phyloP scores from a whole-genome alignment of 2,329 filamentous ascomycete genomes.

The Bipolaris oryzae region DNA sequence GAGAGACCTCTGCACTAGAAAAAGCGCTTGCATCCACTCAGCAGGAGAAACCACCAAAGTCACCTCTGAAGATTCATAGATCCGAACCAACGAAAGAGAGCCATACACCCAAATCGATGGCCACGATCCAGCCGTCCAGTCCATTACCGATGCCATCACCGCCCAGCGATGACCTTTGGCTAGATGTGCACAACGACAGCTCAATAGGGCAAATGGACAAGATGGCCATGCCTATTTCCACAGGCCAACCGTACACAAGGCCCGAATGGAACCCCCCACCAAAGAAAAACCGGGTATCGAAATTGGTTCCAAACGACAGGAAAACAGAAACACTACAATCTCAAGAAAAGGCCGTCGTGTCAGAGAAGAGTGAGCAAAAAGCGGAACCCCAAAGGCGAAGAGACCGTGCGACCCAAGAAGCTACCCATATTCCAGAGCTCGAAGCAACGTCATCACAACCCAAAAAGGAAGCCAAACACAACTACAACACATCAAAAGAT shows the following conservation, averaged over 20 bases:
- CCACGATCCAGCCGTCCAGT: slow-evolving; percentile 30
- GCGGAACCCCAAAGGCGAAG: background rate
- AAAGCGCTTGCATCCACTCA: slow-evolving; percentile 13
- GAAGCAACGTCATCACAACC: slow-evolving; percentile 8
- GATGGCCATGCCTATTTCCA: slow-evolving; percentile 42
- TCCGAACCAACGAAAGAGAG: slow-evolving; percentile 31
- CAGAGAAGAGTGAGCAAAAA: slow-evolving; percentile 11
- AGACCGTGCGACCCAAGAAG: slow-evolving; percentile 1
- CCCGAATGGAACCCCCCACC: slow-evolving; percentile 30
- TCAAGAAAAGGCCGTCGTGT: slow-evolving; percentile 4
- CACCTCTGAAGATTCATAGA: slow-evolving; percentile 30
- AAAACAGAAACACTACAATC: slow-evolving; percentile 9
- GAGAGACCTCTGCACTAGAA: slow-evolving; percentile 29
- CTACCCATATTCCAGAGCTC: slow-evolving; percentile 6
- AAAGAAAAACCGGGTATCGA: slow-evolving; percentile 27
- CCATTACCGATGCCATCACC: slow-evolving; percentile 42
- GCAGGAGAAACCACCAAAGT: slow-evolving; percentile 21
- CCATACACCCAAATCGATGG: slow-evolving; percentile 25
- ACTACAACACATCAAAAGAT: background rate
- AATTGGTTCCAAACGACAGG: slow-evolving; percentile 20
- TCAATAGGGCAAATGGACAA: slow-evolving; percentile 38
- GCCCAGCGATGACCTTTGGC: slow-evolving; percentile 40
- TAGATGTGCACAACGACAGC: slow-evolving; percentile 37
- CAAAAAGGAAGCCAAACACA: slow-evolving; percentile 3
- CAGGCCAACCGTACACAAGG: slow-evolving; percentile 34